These are phyloP conservation scores for Avena eriantha DNA, from an alignment of 176 grass and related monocot genomes.

Conservation along the genomic window DNA sequence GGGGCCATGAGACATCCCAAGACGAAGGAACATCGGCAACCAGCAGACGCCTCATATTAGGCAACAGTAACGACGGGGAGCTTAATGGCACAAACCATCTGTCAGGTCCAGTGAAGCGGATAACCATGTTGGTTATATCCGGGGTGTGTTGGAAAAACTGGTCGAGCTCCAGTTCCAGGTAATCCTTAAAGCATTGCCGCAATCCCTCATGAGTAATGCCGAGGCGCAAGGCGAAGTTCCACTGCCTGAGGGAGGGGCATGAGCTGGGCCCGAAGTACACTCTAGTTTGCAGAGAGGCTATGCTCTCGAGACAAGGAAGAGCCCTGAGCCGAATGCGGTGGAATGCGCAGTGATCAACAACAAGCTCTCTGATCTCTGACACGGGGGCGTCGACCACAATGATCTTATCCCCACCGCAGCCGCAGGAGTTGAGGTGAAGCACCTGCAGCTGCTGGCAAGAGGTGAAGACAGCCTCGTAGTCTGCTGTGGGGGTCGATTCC, in stretches of 20 bases:
- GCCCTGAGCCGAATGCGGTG: background rate
- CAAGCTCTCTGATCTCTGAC: constrained; percentile 39
- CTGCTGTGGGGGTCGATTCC: background rate
- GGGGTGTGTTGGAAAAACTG: background rate
- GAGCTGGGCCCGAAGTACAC: background rate
- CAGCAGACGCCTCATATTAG: constrained; percentile 9
- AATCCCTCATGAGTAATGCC: background rate
- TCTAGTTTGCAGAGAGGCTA: background rate
- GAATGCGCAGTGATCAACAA: background rate
- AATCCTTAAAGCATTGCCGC: background rate
- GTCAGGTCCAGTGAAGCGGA: constrained; percentile 32
- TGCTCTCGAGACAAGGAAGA: constrained; percentile 13
- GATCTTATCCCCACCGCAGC: background rate
- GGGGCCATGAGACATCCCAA: constrained; percentile 22
- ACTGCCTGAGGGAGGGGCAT: background rate
- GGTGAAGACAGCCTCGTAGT: constrained; percentile 25
- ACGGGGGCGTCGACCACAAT: background rate
- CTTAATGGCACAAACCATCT: constrained; percentile 37
- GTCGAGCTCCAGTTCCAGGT: background rate
- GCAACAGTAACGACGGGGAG: background rate
- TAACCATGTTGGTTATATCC: background rate
- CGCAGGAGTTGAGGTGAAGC: constrained; percentile 1
- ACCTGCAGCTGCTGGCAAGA: constrained; percentile 2
- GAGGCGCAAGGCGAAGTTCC: background rate
- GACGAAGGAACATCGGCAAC: constrained; percentile 13